These are phyloP conservation scores for Theileria parva DNA, from an alignment of 169 alveolate genomes.

Conservation along the genomic window DNA sequence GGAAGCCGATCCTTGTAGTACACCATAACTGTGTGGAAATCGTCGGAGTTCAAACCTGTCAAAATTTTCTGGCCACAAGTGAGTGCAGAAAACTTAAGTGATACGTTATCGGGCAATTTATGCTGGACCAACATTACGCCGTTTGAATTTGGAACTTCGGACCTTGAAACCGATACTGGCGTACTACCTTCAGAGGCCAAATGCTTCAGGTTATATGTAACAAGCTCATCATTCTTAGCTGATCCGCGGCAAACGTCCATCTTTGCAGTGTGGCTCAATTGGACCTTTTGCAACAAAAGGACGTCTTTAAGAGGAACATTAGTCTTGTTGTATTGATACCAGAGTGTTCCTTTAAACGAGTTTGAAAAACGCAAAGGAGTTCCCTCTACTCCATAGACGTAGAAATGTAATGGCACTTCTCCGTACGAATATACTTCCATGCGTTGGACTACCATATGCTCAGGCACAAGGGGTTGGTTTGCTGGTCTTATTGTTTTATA, in stretches of 20 bases:
- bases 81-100: constrained; percentile 14
- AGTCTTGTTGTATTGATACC: background rate
- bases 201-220: background rate
- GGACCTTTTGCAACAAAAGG: background rate
- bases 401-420: constrained; percentile 1
- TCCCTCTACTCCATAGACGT: background rate
- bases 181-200: background rate
- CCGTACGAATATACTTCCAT: constrained; percentile 4
- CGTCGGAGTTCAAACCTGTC: constrained; percentile 7
- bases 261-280: background rate
- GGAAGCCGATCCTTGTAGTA: background rate
- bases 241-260: constrained; percentile 9
- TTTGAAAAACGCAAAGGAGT: constrained; percentile 5
- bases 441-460: background rate
- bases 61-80: constrained; percentile 6
- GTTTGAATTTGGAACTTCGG: background rate
- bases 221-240: background rate
- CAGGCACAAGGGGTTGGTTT: background rate
- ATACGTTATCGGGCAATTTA: constrained; percentile 5
- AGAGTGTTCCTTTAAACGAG: background rate
- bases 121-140: constrained; percentile 8
- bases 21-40: background rate
- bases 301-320: background rate
- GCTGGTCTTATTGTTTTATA: background rate
- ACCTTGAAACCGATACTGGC: background rate